Percentiles rank a stretch among this genome's conserved stretches.
phyloP scores from a whole-genome alignment of 1,139 yeast genomes.

The Blastobotrys malaysiensis region DNA sequence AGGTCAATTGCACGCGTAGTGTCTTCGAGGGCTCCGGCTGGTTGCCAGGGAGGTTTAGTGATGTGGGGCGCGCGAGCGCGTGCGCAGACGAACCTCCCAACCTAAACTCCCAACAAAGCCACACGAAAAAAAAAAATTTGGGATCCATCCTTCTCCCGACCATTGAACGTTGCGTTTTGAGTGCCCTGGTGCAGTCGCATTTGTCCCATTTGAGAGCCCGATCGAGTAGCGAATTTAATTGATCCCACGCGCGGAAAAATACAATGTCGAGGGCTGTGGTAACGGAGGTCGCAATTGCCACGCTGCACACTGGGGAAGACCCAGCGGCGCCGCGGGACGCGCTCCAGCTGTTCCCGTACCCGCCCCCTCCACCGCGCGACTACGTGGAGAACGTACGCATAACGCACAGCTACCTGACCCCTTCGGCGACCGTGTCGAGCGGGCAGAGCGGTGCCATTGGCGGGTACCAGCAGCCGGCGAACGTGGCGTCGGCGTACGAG shows the following conservation, averaged over 20 bases:
- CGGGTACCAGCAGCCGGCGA: constrained; percentile 6
- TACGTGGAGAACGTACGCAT: constrained; percentile 7
- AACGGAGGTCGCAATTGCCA: neutral
- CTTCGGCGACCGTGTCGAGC: neutral
- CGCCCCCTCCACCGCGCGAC: constrained; percentile 15
- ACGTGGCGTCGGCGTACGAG: constrained; percentile 10
- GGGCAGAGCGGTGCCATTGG: neutral
- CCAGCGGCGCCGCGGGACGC: neutral
- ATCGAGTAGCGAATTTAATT: neutral
- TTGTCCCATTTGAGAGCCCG: neutral
- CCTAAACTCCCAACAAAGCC: neutral
- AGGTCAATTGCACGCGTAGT: too few relatives aligned
- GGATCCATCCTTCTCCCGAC: neutral
- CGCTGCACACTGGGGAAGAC: neutral
- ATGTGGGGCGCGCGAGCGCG: neutral
- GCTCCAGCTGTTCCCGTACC: constrained; percentile 6
- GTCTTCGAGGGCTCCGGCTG: too few relatives aligned
- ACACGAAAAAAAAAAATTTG: neutral
- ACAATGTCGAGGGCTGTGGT: neutral
- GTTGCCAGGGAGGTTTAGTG: neutral
- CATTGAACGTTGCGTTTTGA: neutral
- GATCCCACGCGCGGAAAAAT: neutral
- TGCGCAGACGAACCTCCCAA: neutral
- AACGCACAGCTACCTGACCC: neutral
- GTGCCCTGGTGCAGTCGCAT: neutral